These are phyloP conservation scores for Plectosphaerella cucumerina DNA, from an alignment of 2,329 filamentous ascomycete species.

Conservation along the genomic window DNA sequence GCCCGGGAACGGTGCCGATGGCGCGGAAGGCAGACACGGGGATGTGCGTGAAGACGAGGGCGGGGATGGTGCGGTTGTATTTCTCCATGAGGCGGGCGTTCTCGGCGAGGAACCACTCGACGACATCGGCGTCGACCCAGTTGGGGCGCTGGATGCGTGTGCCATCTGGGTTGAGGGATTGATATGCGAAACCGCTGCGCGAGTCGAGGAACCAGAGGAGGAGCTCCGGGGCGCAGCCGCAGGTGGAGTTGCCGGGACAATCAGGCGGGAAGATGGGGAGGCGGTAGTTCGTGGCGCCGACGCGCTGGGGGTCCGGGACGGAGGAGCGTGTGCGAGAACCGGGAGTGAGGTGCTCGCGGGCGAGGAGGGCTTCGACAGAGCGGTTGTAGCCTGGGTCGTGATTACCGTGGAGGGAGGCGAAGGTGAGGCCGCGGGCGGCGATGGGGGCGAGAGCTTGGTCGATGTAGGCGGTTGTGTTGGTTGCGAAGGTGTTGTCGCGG, in stretches of 20 bases:
- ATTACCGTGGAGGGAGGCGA: slow-evolving; percentile 69
- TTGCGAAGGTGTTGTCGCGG: slow-evolving; percentile 55
- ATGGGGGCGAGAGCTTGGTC: slow-evolving; percentile 57
- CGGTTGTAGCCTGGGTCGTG: slow-evolving; percentile 62
- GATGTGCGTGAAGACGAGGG: slow-evolving; percentile 45
- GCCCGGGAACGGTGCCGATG: slow-evolving; percentile 30
- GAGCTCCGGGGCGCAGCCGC: slow-evolving; percentile 31
- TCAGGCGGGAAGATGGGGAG: slow-evolving; percentile 35
- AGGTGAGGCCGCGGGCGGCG: slow-evolving; percentile 48
- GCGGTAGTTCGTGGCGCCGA: slow-evolving; percentile 43
- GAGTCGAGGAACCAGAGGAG: slow-evolving; percentile 73
- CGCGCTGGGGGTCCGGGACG: slow-evolving; percentile 25
- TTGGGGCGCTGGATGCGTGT: slow-evolving; percentile 29
- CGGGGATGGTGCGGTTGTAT: slow-evolving; percentile 33
- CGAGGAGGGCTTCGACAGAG: slow-evolving; percentile 38
- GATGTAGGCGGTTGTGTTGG: slow-evolving; percentile 54
- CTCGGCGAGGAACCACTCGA: slow-evolving; percentile 37
- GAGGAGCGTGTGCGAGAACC: slow-evolving; percentile 35
- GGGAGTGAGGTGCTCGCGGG: slow-evolving; percentile 32
- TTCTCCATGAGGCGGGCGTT: slow-evolving; percentile 22
- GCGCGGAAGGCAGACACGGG: slow-evolving; percentile 37
- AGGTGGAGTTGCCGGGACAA: slow-evolving; percentile 18
- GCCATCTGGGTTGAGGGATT: slow-evolving; percentile 25
- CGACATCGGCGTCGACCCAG: slow-evolving; percentile 42
- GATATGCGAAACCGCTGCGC: slow-evolving; percentile 51